Evolutionary conservation across 2,329 filamentous ascomycete genomes (phyloP), one percentile per base, ranked within the genome.

Genomic region (Ceratocystis papillata): DNA sequence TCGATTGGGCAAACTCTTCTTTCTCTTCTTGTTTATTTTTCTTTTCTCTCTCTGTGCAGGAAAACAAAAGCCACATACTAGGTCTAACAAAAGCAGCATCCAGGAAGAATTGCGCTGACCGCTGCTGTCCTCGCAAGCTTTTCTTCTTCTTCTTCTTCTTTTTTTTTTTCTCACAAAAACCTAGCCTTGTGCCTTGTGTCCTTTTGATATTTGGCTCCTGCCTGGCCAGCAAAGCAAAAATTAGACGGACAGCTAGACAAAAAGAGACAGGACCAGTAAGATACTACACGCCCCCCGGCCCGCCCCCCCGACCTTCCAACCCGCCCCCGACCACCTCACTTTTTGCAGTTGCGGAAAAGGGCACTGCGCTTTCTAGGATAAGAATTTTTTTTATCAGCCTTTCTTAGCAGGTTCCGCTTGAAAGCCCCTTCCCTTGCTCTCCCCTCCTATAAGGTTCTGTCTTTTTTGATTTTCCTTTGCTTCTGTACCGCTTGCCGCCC

Each of bases 311-410:
- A 60, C 61, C 37, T 50, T 53, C 61, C 41, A 63, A 50, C 50
- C 50, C 37, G 61, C 53, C 41, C 64, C 65, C 65, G 65, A 67
- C 65, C 65, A 59, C 65, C 61, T 67, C 48, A 57, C 55, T 67
- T 67, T 66, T 66, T 45, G 33, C 59, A 12, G 48, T 66, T 45
- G 33, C 59, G 48, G 48, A 30, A 55, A 61, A 62, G 65, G 65
- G 59, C 65, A 62, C 59, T 25, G 59, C 59, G 46, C 57, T 25
- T 20, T 20, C 45, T 41, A 66, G 50, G 55, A 30, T 22, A 30
- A 62, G 48, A 41, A 12, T 37, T 41, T 37, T 41, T 37, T 33
- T 41, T 41, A 41, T 41, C 37, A 41, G 37, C 37, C 37, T 41
- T 41, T 41, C 37, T 41, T 41, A 12, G 37, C 37, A 41, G 10